phyloP scores from a whole-genome alignment of 1,284 basidiomycete genomes.

The Cutaneotrichosporon mucoides region DNA sequence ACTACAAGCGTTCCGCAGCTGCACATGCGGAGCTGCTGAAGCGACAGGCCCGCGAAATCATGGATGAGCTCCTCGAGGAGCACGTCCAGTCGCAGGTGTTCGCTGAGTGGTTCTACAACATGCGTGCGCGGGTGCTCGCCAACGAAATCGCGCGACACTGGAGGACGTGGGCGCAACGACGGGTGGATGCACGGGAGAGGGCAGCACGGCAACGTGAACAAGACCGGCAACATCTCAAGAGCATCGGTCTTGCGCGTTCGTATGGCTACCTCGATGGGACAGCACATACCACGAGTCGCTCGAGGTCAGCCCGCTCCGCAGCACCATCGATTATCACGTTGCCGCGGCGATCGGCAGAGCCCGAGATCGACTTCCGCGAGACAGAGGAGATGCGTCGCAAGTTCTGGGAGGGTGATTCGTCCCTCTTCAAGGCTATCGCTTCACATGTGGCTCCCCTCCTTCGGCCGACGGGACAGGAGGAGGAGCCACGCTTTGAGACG shows the following conservation, averaged over 20 bases:
- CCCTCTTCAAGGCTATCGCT: conserved; percentile 26
- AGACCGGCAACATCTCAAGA: conserved; percentile 18
- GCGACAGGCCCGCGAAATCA: conserved; percentile 9
- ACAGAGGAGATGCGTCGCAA: neutral
- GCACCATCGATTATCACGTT: neutral
- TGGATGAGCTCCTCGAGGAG: conserved; percentile 17
- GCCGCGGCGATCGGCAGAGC: neutral
- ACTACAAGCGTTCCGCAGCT: conserved; percentile 16
- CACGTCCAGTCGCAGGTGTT: conserved; percentile 2
- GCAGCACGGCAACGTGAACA: conserved; percentile 16
- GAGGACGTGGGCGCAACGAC: conserved; percentile 22
- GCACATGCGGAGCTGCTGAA: conserved; percentile 20
- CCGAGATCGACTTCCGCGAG: neutral
- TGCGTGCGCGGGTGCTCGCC: conserved; percentile 10
- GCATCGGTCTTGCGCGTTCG: conserved; percentile 30
- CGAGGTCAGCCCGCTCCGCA: neutral
- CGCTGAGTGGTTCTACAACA: conserved; percentile 3
- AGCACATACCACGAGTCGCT: neutral
- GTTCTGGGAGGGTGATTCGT: conserved; percentile 2
- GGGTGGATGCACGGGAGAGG: conserved; percentile 5
- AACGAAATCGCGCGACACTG: conserved; percentile 19
- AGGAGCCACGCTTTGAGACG: conserved; percentile 9
- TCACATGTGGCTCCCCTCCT: conserved; percentile 26
- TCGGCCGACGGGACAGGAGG: conserved; percentile 6
- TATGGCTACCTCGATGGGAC: neutral